Conservation (phyloP, 1,139 yeast genomes). For the Zygosaccharomyces pseudobailii region DNA sequence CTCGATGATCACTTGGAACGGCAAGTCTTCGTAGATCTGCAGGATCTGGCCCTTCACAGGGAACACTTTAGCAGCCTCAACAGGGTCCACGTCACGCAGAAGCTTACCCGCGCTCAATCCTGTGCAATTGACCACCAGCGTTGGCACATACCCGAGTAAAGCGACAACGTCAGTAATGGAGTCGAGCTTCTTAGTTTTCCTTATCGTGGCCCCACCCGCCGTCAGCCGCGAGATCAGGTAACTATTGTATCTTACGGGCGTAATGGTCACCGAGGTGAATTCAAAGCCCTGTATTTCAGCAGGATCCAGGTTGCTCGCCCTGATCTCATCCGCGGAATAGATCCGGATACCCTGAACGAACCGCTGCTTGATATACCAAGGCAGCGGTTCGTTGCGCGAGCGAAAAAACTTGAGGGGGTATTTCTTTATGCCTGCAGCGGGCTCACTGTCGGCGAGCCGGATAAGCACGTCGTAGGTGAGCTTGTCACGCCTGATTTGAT, state of each 20-base stretch:
- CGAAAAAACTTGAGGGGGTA: slow-evolving; percentile 12
- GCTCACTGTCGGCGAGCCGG: slow-evolving; percentile 40
- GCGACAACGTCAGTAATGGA: slow-evolving; percentile 18
- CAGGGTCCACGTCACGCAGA: slow-evolving; percentile 42
- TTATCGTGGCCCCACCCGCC: slow-evolving; percentile 28
- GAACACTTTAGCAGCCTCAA: slow-evolving; percentile 44
- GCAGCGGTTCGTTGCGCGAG: slow-evolving; percentile 11
- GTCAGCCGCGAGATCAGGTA: slow-evolving; percentile 27
- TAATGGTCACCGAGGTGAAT: slow-evolving; percentile 32
- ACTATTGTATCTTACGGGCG: slow-evolving; percentile 29
- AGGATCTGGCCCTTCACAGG: slow-evolving; percentile 67
- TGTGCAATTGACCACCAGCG: slow-evolving; percentile 39
- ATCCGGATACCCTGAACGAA: slow-evolving; percentile 44
- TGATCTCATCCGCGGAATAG: slow-evolving; percentile 34
- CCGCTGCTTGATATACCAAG: slow-evolving; percentile 36
- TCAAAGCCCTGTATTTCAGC: slow-evolving; percentile 24
- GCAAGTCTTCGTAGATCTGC: slow-evolving; percentile 25
- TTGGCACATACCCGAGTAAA: slow-evolving; percentile 34
- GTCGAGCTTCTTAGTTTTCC: slow-evolving; percentile 19
- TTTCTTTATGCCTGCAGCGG: slow-evolving; percentile 49
- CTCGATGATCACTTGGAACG: slow-evolving; percentile 21
- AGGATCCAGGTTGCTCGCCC: slow-evolving; percentile 29
- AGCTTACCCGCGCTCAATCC: slow-evolving; percentile 34
- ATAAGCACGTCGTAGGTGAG: slow-evolving; percentile 48
- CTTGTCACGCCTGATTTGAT: slow-evolving; percentile 42